Conservation (phyloP, 352 stramenopile species). For the Phytophthora sp. region DNA sequence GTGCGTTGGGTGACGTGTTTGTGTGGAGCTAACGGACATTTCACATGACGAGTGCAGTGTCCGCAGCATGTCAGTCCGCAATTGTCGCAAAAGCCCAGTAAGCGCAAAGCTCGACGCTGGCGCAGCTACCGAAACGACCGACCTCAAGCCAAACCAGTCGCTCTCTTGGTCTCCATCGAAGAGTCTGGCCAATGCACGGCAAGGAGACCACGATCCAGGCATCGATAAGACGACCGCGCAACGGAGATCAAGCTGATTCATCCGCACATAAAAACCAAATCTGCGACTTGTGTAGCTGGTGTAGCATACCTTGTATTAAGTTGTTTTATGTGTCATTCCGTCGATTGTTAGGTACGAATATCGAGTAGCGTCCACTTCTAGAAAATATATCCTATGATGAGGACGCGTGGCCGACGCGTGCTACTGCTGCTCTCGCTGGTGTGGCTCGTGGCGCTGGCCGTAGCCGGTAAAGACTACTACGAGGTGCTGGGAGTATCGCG, state of each 20-base stretch:
- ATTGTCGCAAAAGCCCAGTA: conserved; percentile 11
- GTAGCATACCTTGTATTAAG: neutral
- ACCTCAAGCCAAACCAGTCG: neutral
- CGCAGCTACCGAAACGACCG: conserved; percentile 12
- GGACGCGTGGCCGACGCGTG: conserved; percentile 36
- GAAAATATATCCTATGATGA: conserved; percentile 23
- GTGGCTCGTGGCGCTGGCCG: conserved; percentile 32
- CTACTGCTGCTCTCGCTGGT: conserved; percentile 39
- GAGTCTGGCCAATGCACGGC: no score
- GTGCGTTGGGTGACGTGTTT: no score
- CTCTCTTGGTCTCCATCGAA: no score
- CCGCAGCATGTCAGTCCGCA: neutral
- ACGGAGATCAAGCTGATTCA: no score
- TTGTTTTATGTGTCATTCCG: neutral
- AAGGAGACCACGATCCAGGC: no score
- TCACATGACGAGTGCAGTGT: conserved; percentile 16
- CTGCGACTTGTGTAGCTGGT: neutral
- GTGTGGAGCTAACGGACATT: neutral
- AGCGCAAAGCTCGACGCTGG: neutral
- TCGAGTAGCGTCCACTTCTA: neutral
- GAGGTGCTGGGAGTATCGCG: conserved; percentile 69
- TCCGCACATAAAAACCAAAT: no score
- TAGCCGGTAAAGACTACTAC: conserved; percentile 70
- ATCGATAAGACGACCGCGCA: no score
- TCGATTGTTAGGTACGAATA: neutral